Percentiles rank a stretch among this genome's conserved stretches.
phyloP scores from a whole-genome alignment of 306 rosid genomes.

The Pachyrhizus erosus region DNA sequence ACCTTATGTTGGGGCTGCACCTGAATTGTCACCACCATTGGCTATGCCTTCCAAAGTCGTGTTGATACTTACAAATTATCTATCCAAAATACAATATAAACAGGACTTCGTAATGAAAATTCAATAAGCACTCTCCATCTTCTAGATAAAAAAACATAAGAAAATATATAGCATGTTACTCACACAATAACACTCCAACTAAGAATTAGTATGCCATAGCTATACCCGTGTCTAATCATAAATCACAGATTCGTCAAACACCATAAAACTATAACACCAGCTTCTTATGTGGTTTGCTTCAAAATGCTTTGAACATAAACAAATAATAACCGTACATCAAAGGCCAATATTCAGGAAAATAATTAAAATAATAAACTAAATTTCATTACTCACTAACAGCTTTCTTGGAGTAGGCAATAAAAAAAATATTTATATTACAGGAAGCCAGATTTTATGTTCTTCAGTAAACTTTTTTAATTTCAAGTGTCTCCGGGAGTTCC shows the following conservation, averaged over 20 bases:
- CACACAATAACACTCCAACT: too few relatives aligned
- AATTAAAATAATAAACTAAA: neutral
- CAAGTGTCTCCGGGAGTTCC: slow-evolving; percentile 47
- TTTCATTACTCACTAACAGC: neutral
- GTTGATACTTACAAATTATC: too few relatives aligned
- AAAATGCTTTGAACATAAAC: neutral
- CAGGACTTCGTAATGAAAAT: too few relatives aligned
- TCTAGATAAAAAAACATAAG: too few relatives aligned
- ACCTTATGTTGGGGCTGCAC: too few relatives aligned
- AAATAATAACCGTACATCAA: neutral
- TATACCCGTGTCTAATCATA: neutral
- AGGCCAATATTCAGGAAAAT: neutral
- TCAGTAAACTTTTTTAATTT: neutral
- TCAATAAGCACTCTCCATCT: too few relatives aligned
- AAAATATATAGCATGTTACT: too few relatives aligned
- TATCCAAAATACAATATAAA: too few relatives aligned
- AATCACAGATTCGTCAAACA: neutral
- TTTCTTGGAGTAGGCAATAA: neutral
- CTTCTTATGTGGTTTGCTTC: neutral
- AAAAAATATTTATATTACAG: neutral
- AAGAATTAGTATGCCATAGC: neutral
- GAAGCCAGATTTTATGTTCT: neutral
- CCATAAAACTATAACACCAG: neutral
- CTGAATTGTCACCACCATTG: too few relatives aligned
- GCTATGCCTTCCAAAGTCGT: too few relatives aligned